These are phyloP conservation scores for Russula sp. DNA, from an alignment of 768 basidiomycete genomes.

Conservation along the genomic window DNA sequence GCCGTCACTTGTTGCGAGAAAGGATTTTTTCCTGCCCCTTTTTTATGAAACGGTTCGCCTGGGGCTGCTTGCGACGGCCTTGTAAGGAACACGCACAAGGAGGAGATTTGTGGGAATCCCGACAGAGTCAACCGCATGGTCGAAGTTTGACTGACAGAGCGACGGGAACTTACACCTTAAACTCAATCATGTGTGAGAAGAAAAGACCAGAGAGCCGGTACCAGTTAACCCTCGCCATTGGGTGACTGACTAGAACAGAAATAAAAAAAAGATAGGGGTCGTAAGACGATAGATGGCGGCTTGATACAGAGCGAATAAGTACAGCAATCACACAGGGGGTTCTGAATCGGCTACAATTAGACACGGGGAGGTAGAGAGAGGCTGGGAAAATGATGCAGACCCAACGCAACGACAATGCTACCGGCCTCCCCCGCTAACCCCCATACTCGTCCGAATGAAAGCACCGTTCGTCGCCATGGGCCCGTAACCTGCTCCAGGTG, in stretches of 20 bases:
- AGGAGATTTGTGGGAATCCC: background rate
- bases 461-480: constrained; percentile 22
- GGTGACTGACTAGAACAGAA: background rate
- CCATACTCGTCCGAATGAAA: constrained; percentile 20
- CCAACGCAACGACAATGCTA: background rate
- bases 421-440: constrained; percentile 19
- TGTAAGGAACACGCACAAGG: constrained; percentile 4
- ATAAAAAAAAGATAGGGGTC: constrained; percentile 5
- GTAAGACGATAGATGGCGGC: background rate
- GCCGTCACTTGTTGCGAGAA: background rate
- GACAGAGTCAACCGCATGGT: background rate
- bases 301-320: constrained; percentile 30
- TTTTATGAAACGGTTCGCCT: background rate
- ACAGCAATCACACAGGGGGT: constrained; percentile 26
- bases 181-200: background rate
- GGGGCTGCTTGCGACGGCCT: background rate
- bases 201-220: background rate
- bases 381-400: constrained; percentile 17
- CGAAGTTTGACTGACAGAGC: background rate
- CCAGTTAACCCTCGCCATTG: background rate
- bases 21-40: background rate
- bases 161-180: constrained; percentile 3
- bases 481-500: constrained; percentile 18
- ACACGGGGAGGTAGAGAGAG: background rate
- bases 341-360: constrained; percentile 22